These are phyloP conservation scores for Lepidium campestre DNA, from an alignment of 441 rosid genomes.

Conservation along the genomic window DNA sequence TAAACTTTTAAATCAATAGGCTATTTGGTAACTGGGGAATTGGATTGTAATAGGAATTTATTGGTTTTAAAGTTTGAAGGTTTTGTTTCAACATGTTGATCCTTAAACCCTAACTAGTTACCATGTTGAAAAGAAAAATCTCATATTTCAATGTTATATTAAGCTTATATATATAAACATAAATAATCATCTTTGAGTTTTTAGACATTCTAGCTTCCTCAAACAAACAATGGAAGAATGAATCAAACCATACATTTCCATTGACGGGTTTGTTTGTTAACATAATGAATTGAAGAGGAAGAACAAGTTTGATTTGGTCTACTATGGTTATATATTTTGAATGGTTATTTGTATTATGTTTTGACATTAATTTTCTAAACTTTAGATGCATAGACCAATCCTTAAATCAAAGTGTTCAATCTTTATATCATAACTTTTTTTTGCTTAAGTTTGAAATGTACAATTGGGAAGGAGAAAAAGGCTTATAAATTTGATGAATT, in stretches of 20 bases:
- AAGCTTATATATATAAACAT: not conserved
- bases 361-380: too few species aligned
- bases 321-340: too few species aligned
- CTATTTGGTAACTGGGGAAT: not conserved
- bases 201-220: too few species aligned
- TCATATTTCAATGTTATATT: not conserved
- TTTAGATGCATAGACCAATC: not conserved
- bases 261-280: too few species aligned
- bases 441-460: not conserved
- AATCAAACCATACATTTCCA: too few species aligned
- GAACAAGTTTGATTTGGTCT: too few species aligned
- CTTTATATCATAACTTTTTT: not conserved
- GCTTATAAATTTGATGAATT: not conserved
- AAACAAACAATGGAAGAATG: too few species aligned
- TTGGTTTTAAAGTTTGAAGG: not conserved
- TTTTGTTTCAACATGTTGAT: not conserved
- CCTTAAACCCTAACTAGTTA: slow-evolving; percentile 14
- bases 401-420: not conserved
- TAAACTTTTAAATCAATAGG: not conserved
- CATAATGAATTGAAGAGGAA: too few species aligned
- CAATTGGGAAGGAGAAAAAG: not conserved
- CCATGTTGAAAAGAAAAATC: not conserved
- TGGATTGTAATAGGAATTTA: not conserved
- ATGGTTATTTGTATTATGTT: too few species aligned
- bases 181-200: not conserved